Base-by-base conservation (phyloP, 2,329 filamentous ascomycete species). In the Aspergillus ustus region DNA sequence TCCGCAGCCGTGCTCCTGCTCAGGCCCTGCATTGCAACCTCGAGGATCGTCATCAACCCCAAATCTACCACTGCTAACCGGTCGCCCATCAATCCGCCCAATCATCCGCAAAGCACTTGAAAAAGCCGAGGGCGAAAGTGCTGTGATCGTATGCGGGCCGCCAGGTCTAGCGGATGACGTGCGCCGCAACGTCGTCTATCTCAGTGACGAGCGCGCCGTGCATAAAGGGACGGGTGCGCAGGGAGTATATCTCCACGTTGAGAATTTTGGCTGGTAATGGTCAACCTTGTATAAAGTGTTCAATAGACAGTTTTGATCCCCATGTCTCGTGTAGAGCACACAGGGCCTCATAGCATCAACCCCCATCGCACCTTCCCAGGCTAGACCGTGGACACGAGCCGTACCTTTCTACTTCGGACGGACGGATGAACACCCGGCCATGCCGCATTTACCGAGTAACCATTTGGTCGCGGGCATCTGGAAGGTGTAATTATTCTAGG, bases 201-300 rank as follows among this genome's bases (percentile, higher is more conserved):
- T 89, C 46, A 87, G 85, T 65, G 87, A 90, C 71, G 87, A 90
- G 73, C 78, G 87, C 31, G 87, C 86, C 3, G 86, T 89, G 48
- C 87, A 89, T 67, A 89, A 89, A 72, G 87, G 87, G 2, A 89
- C 85, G 0, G 87, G 86, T 0, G 87, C 87, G 15, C 86, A 89
- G 71, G 87, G 87, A 0, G 84, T 89, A 29, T 87, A 83, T 70
- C 70, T 88, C 34, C 85, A 87, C 73, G 82, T 82, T 0, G 87
- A 89, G 72, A 81, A 78, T 19, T 88, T 87, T 74, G 82, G 80
- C 3, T 87, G 66, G 63, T 73, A 60, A 31, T 25, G 25, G 4
- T 40, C 22, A 19, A 11, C 17, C 11, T 15, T 25, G 51, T 7
- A 25, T 43, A 17, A 28, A 17, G 34, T 40, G 34, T 5, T 15